Percentiles rank a stretch among this genome's conserved stretches.
Conservation (phyloP, 257 asterid species). For the Solanum chmielewskii region DNA sequence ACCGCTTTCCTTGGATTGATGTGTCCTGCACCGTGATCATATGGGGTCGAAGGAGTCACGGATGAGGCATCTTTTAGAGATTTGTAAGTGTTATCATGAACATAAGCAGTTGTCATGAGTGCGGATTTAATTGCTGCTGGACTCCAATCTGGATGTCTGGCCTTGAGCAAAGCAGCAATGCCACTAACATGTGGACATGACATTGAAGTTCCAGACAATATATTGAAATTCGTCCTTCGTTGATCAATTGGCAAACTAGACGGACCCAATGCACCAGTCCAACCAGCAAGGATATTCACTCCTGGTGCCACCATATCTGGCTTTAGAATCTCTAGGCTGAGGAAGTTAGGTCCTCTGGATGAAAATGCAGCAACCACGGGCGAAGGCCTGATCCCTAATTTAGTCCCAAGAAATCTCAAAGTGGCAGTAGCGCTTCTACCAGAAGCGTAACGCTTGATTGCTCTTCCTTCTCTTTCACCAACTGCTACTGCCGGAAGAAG, state of each 20-base stretch:
- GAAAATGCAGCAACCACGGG: slow-evolving; percentile 95
- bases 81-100: slow-evolving; percentile 48
- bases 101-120: slow-evolving; percentile 77
- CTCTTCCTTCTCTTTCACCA: slow-evolving; percentile 51
- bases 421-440: slow-evolving; percentile 40
- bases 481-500: slow-evolving; percentile 84
- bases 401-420: slow-evolving; percentile 60
- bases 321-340: slow-evolving; percentile 62
- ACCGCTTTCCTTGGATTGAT: slow-evolving; percentile 62
- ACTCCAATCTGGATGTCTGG: slow-evolving; percentile 72
- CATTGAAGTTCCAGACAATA: slow-evolving; percentile 91
- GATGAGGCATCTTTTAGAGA: slow-evolving; percentile 61
- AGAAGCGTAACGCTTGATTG: slow-evolving; percentile 43
- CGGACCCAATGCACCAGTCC: slow-evolving; percentile 77
- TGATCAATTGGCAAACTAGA: slow-evolving; percentile 63
- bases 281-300: slow-evolving; percentile 86
- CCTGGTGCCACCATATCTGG: slow-evolving; percentile 92
- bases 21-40: slow-evolving; percentile 91
- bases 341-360: slow-evolving; percentile 76
- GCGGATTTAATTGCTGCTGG: slow-evolving; percentile 88
- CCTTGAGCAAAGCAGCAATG: slow-evolving; percentile 68
- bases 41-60: slow-evolving; percentile 40
- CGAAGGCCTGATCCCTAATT: slow-evolving; percentile 51
- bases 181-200: slow-evolving; percentile 97
- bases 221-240: slow-evolving; percentile 68